These are phyloP conservation scores for Cokeromyces recurvatus DNA, from an alignment of 371 early-diverging fungal species.

Conservation along the genomic window DNA sequence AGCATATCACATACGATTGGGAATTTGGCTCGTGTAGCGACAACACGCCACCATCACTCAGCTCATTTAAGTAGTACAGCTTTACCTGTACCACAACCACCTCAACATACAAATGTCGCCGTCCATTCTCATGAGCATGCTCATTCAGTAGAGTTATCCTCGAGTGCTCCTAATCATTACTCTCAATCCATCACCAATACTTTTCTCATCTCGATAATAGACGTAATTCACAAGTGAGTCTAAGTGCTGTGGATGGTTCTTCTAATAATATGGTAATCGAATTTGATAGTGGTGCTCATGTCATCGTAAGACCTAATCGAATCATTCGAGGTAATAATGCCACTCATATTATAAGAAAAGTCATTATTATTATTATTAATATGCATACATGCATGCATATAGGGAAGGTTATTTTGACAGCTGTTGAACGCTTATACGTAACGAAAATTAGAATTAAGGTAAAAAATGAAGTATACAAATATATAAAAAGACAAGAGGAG, in stretches of 20 bases:
- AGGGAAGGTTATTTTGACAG: conserved; percentile 32
- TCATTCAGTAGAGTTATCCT: conserved; percentile 1
- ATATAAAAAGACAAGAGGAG: background rate
- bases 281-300: conserved; percentile 38
- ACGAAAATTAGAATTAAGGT: conserved; percentile 38
- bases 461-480: background rate
- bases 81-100: conserved; percentile 17
- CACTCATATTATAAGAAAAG: background rate
- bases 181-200: background rate
- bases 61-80: background rate
- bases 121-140: background rate
- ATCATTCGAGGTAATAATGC: conserved; percentile 26
- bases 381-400: background rate
- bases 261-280: conserved; percentile 18
- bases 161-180: background rate
- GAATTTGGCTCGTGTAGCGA: conserved; percentile 22
- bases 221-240: conserved; percentile 1
- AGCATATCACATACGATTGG: too few species aligned
- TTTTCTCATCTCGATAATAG: conserved; percentile 1
- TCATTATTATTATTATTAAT: background rate
- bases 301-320: conserved; percentile 39
- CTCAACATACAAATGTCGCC: conserved; percentile 20
- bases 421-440: conserved; percentile 22
- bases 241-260: conserved; percentile 2
- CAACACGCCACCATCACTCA: conserved; percentile 12